These are phyloP conservation scores for Aspergillus tubingensis DNA, from an alignment of 2,329 filamentous ascomycete genomes.

Conservation along the genomic window DNA sequence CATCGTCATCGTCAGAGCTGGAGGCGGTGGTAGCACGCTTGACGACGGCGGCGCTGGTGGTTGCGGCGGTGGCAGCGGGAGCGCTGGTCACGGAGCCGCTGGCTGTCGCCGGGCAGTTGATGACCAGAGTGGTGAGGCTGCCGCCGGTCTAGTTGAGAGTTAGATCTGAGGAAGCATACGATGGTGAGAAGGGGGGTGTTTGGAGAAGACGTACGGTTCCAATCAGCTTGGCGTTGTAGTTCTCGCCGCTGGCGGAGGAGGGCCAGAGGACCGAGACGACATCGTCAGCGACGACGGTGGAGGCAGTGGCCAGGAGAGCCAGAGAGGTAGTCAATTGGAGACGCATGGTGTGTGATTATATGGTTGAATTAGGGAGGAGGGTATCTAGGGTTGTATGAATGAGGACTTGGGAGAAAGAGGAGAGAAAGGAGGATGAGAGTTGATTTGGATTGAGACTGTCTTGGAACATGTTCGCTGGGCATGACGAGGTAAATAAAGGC, in stretches of 20 bases:
- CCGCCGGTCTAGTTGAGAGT: background rate
- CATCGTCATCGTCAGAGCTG: background rate
- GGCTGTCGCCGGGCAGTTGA: background rate
- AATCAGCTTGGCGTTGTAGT: conserved; percentile 14
- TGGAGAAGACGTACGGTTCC: conserved; percentile 13
- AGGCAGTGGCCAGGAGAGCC: conserved; percentile 29
- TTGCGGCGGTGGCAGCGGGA: conserved; percentile 18
- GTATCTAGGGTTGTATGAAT: background rate
- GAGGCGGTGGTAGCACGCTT: conserved; percentile 14
- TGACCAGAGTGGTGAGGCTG: background rate
- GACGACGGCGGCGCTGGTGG: conserved; percentile 17
- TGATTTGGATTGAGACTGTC: background rate
- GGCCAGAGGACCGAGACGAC: conserved; percentile 10
- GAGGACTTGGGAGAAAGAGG: background rate
- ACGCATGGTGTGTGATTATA: conserved; percentile 13
- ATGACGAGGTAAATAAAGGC: background rate
- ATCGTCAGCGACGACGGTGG: conserved; percentile 23
- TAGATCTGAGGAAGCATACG: background rate
- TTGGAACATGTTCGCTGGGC: background rate
- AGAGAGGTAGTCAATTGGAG: conserved; percentile 21
- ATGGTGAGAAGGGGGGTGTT: background rate
- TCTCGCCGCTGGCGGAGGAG: background rate
- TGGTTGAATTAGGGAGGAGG: background rate
- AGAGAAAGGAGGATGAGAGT: background rate
- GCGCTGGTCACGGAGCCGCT: conserved; percentile 16